phyloP scores from a whole-genome alignment of 805 yeast species.

The Cephaloascus fragrans region DNA sequence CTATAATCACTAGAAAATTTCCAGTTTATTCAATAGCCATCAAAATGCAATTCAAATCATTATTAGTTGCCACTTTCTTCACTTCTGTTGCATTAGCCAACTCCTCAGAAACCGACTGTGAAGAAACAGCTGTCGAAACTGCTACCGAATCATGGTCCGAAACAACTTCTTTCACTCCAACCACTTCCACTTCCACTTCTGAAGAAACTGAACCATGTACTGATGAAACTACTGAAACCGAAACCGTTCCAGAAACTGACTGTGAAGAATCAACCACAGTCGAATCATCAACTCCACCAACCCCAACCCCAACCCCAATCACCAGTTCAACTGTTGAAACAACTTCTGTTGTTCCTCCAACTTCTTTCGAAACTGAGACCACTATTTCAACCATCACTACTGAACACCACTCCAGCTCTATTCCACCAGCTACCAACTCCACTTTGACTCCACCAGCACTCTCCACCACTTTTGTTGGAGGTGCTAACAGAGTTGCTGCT shows the following conservation, averaged over 20 bases:
- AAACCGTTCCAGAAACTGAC: neutral
- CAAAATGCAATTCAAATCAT: neutral
- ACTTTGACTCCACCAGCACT: neutral
- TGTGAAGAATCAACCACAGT: too few relatives aligned
- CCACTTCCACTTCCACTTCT: neutral
- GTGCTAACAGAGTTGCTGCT: neutral
- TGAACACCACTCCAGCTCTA: too few relatives aligned
- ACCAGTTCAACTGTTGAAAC: too few relatives aligned
- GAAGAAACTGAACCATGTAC: neutral
- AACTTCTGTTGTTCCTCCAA: too few relatives aligned
- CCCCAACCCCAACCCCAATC: too few relatives aligned
- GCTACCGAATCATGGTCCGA: neutral
- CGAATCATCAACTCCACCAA: too few relatives aligned
- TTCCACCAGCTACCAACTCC: neutral
- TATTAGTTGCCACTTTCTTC: neutral
- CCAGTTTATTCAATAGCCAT: neutral
- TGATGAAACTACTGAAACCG: neutral
- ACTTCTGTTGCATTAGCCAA: neutral
- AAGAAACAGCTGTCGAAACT: neutral
- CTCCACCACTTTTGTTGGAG: neutral
- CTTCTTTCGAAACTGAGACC: neutral
- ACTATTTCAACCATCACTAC: neutral
- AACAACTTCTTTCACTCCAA: neutral
- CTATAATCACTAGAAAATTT: too few relatives aligned
- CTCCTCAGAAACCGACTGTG: neutral